These are phyloP conservation scores for Dictyostelium firmibasis DNA, from an alignment of 78 protist species.

Conservation along the genomic window DNA sequence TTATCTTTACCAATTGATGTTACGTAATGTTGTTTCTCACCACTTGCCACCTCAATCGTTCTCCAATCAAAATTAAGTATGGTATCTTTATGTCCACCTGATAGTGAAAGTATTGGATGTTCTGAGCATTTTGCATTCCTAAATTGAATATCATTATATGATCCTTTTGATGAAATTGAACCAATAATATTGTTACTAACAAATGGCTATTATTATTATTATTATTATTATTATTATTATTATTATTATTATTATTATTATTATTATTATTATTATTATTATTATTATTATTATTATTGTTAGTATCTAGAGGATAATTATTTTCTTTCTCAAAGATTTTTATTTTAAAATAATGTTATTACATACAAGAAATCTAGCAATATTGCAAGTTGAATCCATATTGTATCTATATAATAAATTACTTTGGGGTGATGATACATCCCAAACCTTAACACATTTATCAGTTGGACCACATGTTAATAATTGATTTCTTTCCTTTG, in stretches of 20 bases:
- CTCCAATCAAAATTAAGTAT: constrained; percentile 56
- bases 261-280: no score
- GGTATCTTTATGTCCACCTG: constrained; percentile 40
- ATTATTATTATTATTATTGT: no score
- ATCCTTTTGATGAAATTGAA: constrained; percentile 5
- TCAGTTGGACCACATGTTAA: constrained; percentile 37
- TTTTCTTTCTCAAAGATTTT: no score
- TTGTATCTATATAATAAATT: neutral
- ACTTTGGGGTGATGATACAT: constrained; percentile 26
- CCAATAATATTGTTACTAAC: constrained; percentile 5
- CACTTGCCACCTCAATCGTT: neutral
- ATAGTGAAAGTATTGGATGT: neutral
- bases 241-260: no score
- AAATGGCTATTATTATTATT: neutral
- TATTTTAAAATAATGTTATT: no score
- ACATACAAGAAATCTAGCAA: constrained; percentile 35
- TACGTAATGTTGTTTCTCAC: neutral
- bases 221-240: no score
- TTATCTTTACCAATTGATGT: constrained; percentile 48
- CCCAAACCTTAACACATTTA: constrained; percentile 37
- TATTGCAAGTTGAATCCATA: constrained; percentile 35
- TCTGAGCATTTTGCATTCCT: neutral
- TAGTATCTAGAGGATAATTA: no score
- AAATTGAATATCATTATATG: constrained; percentile 26
- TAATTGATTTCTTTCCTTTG: neutral